These are phyloP conservation scores for Daldinia eschscholtzii DNA, from an alignment of 2,329 filamentous ascomycete species.

Conservation along the genomic window DNA sequence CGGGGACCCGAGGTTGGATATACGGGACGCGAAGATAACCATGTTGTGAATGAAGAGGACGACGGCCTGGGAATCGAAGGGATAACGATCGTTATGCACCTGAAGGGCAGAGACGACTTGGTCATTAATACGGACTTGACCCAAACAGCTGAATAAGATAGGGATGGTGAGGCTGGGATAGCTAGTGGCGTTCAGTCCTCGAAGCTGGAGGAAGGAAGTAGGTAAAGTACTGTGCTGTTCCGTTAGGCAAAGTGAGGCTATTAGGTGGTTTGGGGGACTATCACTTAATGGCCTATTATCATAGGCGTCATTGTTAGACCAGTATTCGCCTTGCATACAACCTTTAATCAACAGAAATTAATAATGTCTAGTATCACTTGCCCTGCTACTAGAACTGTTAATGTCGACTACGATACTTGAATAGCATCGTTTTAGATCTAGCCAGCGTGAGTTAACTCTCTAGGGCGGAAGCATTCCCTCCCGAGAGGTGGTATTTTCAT, in stretches of 20 bases:
- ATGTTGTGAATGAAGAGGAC: slow-evolving; percentile 48
- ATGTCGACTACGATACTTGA: background rate
- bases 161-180: background rate
- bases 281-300: slow-evolving; percentile 5
- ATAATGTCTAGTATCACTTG: background rate
- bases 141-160: slow-evolving; percentile 21
- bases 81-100: slow-evolving; percentile 65
- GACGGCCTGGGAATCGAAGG: slow-evolving; percentile 62
- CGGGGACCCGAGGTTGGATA: slow-evolving; percentile 38
- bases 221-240: background rate
- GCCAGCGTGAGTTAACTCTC: background rate
- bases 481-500: background rate
- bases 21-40: slow-evolving; percentile 41
- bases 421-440: background rate
- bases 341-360: slow-evolving; percentile 5
- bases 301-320: slow-evolving; percentile 33
- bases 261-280: slow-evolving; percentile 12
- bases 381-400: background rate
- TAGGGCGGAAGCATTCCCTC: background rate
- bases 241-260: background rate
- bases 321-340: slow-evolving; percentile 20
- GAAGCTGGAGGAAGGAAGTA: background rate
- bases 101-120: slow-evolving; percentile 63
- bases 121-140: slow-evolving; percentile 64
- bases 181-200: background rate